Percentiles rank a stretch among this genome's conserved stretches.
These are phyloP conservation scores for Fusarium duplospermum DNA, from an alignment of 2,329 filamentous ascomycete genomes.

Conservation along the genomic window DNA sequence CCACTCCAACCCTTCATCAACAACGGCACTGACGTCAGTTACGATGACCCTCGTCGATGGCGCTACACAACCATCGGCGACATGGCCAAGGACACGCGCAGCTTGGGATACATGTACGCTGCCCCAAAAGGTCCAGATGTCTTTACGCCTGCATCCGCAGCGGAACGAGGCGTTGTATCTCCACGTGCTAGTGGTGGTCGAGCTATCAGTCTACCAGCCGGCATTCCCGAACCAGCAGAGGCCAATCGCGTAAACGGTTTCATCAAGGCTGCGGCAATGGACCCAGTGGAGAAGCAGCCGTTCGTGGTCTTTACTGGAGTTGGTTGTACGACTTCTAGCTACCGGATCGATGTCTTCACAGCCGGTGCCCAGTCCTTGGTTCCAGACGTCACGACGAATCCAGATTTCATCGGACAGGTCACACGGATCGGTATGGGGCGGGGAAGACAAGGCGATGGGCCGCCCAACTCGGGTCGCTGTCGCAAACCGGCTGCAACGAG, in stretches of 20 bases:
- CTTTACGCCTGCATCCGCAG: neutral
- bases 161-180: neutral
- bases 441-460: neutral
- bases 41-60: neutral
- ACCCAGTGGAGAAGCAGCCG: neutral
- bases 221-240: neutral
- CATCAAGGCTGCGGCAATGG: neutral
- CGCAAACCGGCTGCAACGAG: neutral
- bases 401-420: neutral
- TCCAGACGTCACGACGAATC: neutral
- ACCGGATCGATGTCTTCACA: neutral
- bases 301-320: neutral
- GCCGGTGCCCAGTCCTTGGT: neutral
- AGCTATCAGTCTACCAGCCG: neutral
- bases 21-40: neutral
- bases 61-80: neutral
- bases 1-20: neutral
- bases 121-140: neutral
- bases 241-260: neutral
- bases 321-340: neutral
- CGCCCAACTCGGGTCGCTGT: neutral
- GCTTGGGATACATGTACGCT: neutral
- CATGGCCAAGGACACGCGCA: neutral
- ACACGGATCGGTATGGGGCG: neutral
- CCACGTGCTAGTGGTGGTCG: neutral